Evolutionary conservation across 2,329 filamentous ascomycete genomes (phyloP).

Genomic region (Nothophoma quercina): DNA sequence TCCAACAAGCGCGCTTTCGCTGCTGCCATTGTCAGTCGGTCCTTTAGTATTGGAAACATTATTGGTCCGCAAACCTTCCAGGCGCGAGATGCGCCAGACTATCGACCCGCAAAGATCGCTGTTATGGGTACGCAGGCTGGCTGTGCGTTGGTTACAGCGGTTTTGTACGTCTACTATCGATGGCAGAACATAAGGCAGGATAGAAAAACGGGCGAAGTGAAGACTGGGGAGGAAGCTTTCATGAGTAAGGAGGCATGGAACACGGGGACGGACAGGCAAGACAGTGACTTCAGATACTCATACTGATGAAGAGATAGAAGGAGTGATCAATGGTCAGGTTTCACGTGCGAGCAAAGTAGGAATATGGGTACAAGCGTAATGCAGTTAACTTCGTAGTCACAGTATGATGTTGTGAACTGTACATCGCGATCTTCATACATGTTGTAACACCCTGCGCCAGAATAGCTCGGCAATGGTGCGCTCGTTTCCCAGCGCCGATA

Average conservation of each 20-base stretch:
- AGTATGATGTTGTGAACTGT: too few relatives aligned
- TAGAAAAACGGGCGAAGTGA: neutral
- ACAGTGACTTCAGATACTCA: constrained; percentile 2
- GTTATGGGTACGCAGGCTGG: constrained; percentile 46
- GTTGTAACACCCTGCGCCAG: too few relatives aligned
- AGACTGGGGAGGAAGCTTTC: neutral
- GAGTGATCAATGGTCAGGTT: too few relatives aligned
- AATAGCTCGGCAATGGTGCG: too few relatives aligned
- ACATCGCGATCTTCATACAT: too few relatives aligned
- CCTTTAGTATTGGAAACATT: constrained; percentile 45
- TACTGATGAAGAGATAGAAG: too few relatives aligned
- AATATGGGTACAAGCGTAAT: too few relatives aligned
- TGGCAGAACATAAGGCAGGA: constrained; percentile 23
- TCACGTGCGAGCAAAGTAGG: too few relatives aligned
- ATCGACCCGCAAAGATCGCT: constrained; percentile 53
- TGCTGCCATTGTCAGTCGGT: constrained; percentile 42
- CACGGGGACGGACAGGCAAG: neutral
- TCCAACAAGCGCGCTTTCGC: constrained; percentile 49
- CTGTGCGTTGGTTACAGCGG: constrained; percentile 27
- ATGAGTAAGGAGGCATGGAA: constrained; percentile 4
- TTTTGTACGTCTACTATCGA: constrained; percentile 22
- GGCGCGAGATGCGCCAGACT: constrained; percentile 24
- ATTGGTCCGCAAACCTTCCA: constrained; percentile 42
- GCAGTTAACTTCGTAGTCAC: too few relatives aligned
- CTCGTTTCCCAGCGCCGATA: too few relatives aligned